Percentiles rank a stretch among this genome's conserved stretches.
Evolutionary conservation across 805 yeast genomes (phyloP).

Genomic region (Candida caryicola): DNA sequence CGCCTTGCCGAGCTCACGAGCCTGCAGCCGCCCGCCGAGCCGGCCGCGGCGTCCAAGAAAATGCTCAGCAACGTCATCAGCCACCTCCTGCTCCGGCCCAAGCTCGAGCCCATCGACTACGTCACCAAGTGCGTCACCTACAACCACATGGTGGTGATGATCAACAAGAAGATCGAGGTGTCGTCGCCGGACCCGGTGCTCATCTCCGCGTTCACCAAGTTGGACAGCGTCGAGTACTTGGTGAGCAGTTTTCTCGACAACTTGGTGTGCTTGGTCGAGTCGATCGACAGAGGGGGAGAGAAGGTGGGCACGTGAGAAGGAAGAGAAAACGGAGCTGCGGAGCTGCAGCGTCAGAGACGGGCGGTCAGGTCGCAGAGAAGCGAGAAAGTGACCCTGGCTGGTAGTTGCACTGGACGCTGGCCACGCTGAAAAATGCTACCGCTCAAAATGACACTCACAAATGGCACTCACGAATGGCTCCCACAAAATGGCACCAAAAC

Average conservation of each 20-base stretch:
- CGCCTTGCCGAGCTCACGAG: slow-evolving; percentile 13
- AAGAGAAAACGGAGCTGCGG: no score
- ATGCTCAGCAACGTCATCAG: slow-evolving; percentile 21
- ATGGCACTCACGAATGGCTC: no score
- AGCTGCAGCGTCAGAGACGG: no score
- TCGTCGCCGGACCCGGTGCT: slow-evolving; percentile 67
- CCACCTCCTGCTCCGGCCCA: slow-evolving; percentile 28
- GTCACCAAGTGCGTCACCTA: slow-evolving; percentile 58
- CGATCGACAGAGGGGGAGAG: background rate
- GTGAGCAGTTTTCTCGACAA: slow-evolving; percentile 32
- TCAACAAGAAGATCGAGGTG: slow-evolving; percentile 55
- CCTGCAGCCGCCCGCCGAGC: slow-evolving; percentile 4
- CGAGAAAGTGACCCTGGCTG: no score
- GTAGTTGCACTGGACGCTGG: no score
- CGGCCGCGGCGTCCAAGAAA: slow-evolving; percentile 4
- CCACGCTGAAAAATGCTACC: no score
- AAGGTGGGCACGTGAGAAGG: no score
- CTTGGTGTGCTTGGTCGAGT: slow-evolving; percentile 10
- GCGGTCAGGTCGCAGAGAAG: no score
- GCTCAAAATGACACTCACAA: no score
- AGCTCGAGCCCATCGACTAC: slow-evolving; percentile 42
- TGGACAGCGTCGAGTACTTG: slow-evolving; percentile 57
- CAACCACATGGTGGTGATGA: slow-evolving; percentile 57
- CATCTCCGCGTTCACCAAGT: slow-evolving; percentile 58
- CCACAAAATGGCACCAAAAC: no score